Percentiles rank a stretch among this genome's conserved stretches.
These are phyloP conservation scores for Skeletonema marinoi DNA, from an alignment of 108 stramenopile genomes.

Conservation along the genomic window DNA sequence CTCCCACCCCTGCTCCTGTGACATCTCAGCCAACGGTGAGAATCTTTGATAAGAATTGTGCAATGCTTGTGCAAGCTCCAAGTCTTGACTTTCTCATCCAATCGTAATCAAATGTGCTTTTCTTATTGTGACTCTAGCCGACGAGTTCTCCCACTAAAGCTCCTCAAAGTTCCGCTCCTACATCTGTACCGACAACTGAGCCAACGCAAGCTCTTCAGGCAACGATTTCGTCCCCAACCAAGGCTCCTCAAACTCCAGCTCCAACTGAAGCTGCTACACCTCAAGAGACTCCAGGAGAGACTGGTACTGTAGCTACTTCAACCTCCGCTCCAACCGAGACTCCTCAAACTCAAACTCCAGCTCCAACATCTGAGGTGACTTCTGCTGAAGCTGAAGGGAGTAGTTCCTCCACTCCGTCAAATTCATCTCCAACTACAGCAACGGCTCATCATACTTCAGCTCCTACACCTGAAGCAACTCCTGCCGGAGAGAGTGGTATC, in stretches of 20 bases:
- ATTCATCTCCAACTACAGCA: too few relatives aligned
- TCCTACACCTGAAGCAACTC: too few relatives aligned
- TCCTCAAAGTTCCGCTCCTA: neutral
- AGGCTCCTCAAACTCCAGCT: neutral
- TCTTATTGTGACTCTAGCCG: neutral
- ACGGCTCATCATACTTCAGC: neutral
- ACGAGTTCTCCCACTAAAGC: neutral
- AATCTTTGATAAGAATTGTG: too few relatives aligned
- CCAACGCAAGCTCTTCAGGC: neutral
- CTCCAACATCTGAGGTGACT: neutral
- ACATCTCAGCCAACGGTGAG: too few relatives aligned
- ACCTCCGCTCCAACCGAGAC: neutral
- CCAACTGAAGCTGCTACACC: too few relatives aligned
- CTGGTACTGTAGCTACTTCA: neutral
- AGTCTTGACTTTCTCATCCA: too few relatives aligned
- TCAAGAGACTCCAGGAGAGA: too few relatives aligned
- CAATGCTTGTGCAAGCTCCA: too few relatives aligned
- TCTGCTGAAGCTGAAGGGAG: neutral
- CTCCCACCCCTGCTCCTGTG: too few relatives aligned
- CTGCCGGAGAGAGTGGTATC: too few relatives aligned
- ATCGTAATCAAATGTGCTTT: neutral
- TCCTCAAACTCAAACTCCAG: neutral
- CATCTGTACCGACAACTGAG: neutral
- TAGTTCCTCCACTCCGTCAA: neutral
- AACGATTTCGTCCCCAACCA: neutral